phyloP scores from a whole-genome alignment of 495 filamentous ascomycete genomes.

The Aspergillus ellipticus region DNA sequence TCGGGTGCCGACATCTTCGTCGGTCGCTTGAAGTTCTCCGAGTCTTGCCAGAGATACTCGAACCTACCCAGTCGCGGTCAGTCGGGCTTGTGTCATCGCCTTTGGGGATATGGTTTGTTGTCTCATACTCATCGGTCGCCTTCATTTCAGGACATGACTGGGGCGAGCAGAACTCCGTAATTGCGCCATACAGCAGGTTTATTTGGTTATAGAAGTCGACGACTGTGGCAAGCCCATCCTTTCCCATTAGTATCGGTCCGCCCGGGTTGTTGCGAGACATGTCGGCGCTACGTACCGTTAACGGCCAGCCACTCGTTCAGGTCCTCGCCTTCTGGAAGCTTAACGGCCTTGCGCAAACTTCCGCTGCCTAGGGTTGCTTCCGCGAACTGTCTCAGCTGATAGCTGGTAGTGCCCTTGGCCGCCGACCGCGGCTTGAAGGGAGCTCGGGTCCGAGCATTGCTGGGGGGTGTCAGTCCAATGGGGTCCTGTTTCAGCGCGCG shows the following conservation, averaged over 20 bases:
- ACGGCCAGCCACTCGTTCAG: conserved; percentile 97
- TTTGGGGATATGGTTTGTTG: too few relatives aligned
- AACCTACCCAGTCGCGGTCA: conserved; percentile 54
- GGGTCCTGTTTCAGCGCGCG: conserved; percentile 35
- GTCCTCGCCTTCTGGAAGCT: conserved; percentile 94
- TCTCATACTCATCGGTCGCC: conserved; percentile 86
- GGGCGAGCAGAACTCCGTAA: conserved; percentile 98
- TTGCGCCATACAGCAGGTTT: conserved; percentile 96
- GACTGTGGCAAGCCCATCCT: conserved; percentile 48
- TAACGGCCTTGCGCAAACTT: conserved; percentile 92
- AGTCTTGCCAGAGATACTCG: conserved; percentile 98
- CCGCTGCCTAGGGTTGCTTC: conserved; percentile 95
- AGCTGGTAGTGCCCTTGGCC: conserved; percentile 86
- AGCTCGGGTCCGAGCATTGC: conserved; percentile 83
- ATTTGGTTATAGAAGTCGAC: conserved; percentile 99
- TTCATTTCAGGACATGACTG: conserved; percentile 99
- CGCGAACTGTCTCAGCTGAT: conserved; percentile 95
- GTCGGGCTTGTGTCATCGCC: background rate
- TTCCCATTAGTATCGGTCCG: conserved; percentile 7
- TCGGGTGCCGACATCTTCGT: conserved; percentile 97
- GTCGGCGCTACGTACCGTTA: conserved; percentile 59
- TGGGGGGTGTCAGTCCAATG: conserved; percentile 51
- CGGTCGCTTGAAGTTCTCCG: conserved; percentile 84
- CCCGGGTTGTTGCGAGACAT: background rate
- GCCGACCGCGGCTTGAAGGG: conserved; percentile 88